Conservation (phyloP, 495 filamentous ascomycete genomes). For the Sporormia fimetaria region DNA sequence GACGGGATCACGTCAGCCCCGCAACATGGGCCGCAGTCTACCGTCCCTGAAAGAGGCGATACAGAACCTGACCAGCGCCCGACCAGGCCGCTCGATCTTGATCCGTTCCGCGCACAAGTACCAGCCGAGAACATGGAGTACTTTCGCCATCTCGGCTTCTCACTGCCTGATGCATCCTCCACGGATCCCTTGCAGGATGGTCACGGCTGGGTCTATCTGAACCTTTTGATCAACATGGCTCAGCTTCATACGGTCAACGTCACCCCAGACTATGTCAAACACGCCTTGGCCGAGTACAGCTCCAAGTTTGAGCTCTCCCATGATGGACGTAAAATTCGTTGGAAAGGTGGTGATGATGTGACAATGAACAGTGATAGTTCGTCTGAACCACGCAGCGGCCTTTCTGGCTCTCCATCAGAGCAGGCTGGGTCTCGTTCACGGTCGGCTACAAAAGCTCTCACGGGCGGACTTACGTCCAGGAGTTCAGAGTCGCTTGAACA, state of each 20-base stretch:
- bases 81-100: slow-evolving; percentile 59
- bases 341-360: slow-evolving; percentile 53
- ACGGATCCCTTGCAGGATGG: slow-evolving; percentile 33
- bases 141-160: slow-evolving; percentile 57
- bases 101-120: slow-evolving; percentile 53
- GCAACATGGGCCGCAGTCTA: no score
- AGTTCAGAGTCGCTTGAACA: no score
- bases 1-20: no score
- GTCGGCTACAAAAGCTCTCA: no score
- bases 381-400: slow-evolving; percentile 14
- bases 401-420: no score
- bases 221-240: slow-evolving; percentile 66
- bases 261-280: slow-evolving; percentile 57
- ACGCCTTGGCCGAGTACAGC: slow-evolving; percentile 54
- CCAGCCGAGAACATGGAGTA: slow-evolving; percentile 65
- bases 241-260: slow-evolving; percentile 71
- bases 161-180: slow-evolving; percentile 43
- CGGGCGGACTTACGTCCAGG: no score
- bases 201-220: slow-evolving; percentile 72
- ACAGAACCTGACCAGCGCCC: slow-evolving; percentile 49
- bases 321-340: slow-evolving; percentile 63
- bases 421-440: no score
- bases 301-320: slow-evolving; percentile 57
- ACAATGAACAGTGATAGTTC: slow-evolving; percentile 44
- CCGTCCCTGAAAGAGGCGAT: slow-evolving; percentile 7